These are phyloP conservation scores for Pyrus communis DNA, from an alignment of 306 rosid species.

Conservation along the genomic window DNA sequence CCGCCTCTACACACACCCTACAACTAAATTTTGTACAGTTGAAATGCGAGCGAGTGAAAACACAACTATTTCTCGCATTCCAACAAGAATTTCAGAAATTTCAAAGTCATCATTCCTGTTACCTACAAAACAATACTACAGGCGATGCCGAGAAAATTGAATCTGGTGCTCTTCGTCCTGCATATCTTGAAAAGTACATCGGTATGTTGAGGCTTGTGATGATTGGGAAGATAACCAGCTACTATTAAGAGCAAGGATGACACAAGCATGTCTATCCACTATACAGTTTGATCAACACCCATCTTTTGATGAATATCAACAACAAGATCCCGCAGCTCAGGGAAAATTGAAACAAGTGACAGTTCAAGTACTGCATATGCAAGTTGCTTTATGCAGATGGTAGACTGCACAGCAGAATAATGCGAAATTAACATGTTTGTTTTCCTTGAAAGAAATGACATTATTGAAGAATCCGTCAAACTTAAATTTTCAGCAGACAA, in stretches of 20 bases:
- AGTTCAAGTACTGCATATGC: conserved; percentile 71
- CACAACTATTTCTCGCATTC: conserved; percentile 8
- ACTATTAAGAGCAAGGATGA: conserved; percentile 12
- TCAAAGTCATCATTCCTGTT: background rate
- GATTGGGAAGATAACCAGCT: conserved; percentile 15
- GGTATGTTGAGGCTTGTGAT: conserved; percentile 13
- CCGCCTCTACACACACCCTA: conserved; percentile 22
- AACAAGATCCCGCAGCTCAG: conserved; percentile 66
- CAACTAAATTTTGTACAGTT: conserved; percentile 38
- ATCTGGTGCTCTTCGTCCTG: background rate
- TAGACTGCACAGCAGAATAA: conserved; percentile 43
- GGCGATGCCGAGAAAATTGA: background rate
- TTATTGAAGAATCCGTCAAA: background rate
- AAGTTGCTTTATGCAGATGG: conserved; percentile 80
- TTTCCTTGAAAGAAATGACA: conserved; percentile 12
- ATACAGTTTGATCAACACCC: conserved; percentile 35
- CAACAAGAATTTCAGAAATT: background rate
- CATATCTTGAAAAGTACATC: conserved; percentile 5
- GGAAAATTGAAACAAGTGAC: conserved; percentile 62
- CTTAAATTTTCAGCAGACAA: conserved; percentile 6
- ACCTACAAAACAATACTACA: conserved; percentile 5
- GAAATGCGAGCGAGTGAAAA: background rate
- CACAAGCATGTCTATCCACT: conserved; percentile 13
- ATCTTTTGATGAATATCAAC: conserved; percentile 48
- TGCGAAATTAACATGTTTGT: conserved; percentile 6